phyloP scores from a whole-genome alignment of 225 moss, liverwort and hornwort species.

The Thuidium tamariscinum region DNA sequence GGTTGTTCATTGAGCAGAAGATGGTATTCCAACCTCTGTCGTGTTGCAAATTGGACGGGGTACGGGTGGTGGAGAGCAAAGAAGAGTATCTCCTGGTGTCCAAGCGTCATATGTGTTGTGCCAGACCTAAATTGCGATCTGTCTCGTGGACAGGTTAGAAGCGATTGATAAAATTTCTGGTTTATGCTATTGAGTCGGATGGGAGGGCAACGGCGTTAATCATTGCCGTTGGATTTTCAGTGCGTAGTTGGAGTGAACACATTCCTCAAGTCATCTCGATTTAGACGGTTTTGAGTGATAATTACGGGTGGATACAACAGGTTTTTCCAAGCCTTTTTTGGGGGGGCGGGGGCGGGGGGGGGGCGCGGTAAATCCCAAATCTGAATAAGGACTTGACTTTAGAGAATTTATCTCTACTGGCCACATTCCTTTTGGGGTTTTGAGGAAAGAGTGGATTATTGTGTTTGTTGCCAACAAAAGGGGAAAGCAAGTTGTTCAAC shows the following conservation, averaged over 20 bases:
- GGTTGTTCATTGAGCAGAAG: neutral
- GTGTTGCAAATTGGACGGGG: neutral
- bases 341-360: too few species aligned
- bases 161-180: neutral
- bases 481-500: neutral
- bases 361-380: neutral
- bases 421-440: neutral
- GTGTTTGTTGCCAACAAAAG: neutral
- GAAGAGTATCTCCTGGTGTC: neutral
- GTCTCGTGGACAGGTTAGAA: slow-evolving; percentile 6
- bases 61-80: neutral
- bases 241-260: neutral
- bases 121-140: neutral
- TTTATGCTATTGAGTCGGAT: neutral
- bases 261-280: neutral
- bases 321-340: neutral
- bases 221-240: neutral
- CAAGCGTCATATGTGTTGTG: neutral
- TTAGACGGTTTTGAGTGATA: neutral
- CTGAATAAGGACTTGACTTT: neutral
- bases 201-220: neutral
- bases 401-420: neutral
- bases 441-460: neutral
- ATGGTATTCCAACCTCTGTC: neutral
- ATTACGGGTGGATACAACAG: neutral